Evolutionary conservation across 768 basidiomycete species (phyloP).

Genomic region (Mycena olivaceomarginata): DNA sequence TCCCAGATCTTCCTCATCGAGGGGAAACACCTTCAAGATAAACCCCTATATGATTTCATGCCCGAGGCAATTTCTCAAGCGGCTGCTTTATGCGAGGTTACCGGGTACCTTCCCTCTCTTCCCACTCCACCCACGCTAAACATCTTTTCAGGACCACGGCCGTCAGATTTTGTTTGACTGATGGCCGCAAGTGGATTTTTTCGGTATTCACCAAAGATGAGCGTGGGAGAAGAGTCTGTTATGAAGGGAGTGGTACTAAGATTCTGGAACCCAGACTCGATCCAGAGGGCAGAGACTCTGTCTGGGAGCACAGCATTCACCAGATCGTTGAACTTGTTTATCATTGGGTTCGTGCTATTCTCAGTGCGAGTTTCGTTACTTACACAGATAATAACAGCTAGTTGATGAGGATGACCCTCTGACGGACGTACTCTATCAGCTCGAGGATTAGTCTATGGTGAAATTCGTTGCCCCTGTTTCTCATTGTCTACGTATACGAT

Average conservation of each 20-base stretch:
- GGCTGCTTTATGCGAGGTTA: too few species aligned
- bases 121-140: too few species aligned
- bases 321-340: not conserved
- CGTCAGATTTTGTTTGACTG: not conserved
- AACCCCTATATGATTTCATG: too few species aligned
- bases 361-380: not conserved
- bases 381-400: not conserved
- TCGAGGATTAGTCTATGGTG: not conserved
- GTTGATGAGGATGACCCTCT: not conserved
- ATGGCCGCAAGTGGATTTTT: not conserved
- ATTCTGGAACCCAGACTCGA: not conserved
- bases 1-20: too few species aligned
- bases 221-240: not conserved
- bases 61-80: too few species aligned
- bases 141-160: too few species aligned
- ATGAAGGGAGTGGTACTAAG: not conserved
- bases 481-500: too few species aligned
- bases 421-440: not conserved
- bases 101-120: too few species aligned
- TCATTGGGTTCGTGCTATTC: conserved; percentile 1
- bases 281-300: not conserved
- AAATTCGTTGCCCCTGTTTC: too few species aligned
- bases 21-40: too few species aligned
- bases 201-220: not conserved
- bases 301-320: not conserved